A percentile compares a stretch with the other conserved stretches of the same genome.
Conservation (phyloP, 768 basidiomycete genomes). For the Boletus rubescentipes region DNA sequence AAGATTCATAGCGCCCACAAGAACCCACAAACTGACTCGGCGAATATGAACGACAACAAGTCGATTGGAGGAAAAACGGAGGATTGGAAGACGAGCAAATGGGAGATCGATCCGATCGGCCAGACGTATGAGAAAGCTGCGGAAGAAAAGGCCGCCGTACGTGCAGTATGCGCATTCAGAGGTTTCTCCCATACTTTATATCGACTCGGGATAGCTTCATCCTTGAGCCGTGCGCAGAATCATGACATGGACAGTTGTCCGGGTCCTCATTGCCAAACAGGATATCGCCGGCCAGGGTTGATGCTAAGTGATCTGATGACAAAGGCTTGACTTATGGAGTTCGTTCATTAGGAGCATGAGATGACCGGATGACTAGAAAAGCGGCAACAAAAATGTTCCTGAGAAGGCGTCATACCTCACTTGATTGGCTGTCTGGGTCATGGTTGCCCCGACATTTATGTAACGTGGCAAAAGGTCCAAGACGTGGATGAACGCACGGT, state of each 20-base stretch:
- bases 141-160: not conserved
- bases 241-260: not conserved
- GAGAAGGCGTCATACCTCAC: not conserved
- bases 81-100: not conserved
- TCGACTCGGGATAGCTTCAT: conserved; percentile 11
- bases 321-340: not conserved
- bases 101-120: not conserved
- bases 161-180: not conserved
- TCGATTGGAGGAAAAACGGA: not conserved
- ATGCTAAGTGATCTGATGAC: not conserved
- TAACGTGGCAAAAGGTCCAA: not conserved
- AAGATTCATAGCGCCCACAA: not conserved
- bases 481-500: not conserved
- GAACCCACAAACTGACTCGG: no score
- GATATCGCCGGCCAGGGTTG: not conserved
- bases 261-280: not conserved
- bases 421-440: conserved; percentile 8
- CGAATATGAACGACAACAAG: not conserved
- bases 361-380: not conserved
- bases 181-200: conserved; percentile 8
- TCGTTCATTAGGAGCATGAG: not conserved
- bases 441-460: not conserved
- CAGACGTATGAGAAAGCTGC: not conserved
- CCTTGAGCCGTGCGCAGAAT: conserved; percentile 9
- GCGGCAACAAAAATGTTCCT: not conserved